Evolutionary conservation across 2,329 filamentous ascomycete genomes (phyloP).

Genomic region (Fusarium setosum): DNA sequence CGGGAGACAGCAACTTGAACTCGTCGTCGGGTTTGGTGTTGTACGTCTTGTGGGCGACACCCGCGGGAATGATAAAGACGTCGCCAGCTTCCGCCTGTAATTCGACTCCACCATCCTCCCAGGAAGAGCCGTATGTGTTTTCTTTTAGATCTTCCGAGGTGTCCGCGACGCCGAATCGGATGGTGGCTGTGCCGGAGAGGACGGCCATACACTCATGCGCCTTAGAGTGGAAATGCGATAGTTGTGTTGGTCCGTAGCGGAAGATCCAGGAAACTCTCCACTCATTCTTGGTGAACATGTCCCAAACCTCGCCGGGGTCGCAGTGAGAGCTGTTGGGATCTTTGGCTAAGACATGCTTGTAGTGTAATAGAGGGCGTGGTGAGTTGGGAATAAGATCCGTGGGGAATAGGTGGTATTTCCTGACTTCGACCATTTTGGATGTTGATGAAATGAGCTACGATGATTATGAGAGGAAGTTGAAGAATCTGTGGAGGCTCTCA

Average conservation of each 20-base stretch:
- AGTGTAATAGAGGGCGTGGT: constrained; percentile 64
- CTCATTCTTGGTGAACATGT: constrained; percentile 57
- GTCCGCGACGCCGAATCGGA: constrained; percentile 67
- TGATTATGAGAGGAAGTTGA: not conserved
- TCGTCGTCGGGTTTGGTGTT: constrained; percentile 50
- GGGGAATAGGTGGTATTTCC: constrained; percentile 53
- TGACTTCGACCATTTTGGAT: constrained; percentile 38
- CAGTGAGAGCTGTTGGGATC: constrained; percentile 13
- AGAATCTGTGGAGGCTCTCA: no score
- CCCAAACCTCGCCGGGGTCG: constrained; percentile 52
- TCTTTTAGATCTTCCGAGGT: constrained; percentile 51
- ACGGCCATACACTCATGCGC: constrained; percentile 70
- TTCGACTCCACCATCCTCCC: constrained; percentile 61
- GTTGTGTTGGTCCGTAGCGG: constrained; percentile 65
- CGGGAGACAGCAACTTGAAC: constrained; percentile 55
- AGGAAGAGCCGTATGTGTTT: constrained; percentile 51
- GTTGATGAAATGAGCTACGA: no score
- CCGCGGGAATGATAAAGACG: constrained; percentile 68
- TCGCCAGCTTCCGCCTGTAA: constrained; percentile 63
- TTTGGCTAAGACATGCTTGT: constrained; percentile 43
- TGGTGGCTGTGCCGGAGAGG: constrained; percentile 61
- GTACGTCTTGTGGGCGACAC: constrained; percentile 66
- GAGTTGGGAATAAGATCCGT: constrained; percentile 63
- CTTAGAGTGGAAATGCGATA: constrained; percentile 66
- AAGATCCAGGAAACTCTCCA: constrained; percentile 68